phyloP scores from a whole-genome alignment of 2,329 filamentous ascomycete species.

The Sporothrix mexicana region DNA sequence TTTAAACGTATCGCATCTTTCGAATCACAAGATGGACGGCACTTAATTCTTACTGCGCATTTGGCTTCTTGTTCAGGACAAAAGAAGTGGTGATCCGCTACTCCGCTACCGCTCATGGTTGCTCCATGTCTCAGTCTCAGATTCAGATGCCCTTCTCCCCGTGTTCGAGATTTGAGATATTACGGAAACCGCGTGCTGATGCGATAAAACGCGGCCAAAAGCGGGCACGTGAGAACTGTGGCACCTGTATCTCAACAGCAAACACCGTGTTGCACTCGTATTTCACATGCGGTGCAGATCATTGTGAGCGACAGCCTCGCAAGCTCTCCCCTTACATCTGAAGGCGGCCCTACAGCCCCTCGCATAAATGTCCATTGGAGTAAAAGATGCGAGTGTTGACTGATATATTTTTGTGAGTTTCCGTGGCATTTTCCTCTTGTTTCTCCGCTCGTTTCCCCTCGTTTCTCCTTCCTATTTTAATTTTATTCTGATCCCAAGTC shows the following conservation, averaged over 20 bases:
- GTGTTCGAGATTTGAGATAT: background rate
- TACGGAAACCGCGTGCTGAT: slow-evolving; percentile 2
- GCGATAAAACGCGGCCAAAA: background rate
- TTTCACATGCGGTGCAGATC: slow-evolving; percentile 2
- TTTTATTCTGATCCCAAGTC: background rate
- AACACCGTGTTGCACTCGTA: background rate
- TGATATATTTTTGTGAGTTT: background rate
- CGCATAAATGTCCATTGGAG: background rate
- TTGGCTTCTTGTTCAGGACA: background rate
- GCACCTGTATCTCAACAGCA: background rate
- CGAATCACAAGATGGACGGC: too few species aligned
- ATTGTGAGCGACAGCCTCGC: background rate
- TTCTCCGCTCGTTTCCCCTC: background rate
- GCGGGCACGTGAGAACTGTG: slow-evolving; percentile 14
- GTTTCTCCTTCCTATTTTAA: background rate
- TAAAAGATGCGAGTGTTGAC: too few species aligned
- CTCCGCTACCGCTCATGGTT: background rate
- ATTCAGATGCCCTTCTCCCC: too few species aligned
- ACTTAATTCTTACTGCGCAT: background rate
- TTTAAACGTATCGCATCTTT: too few species aligned
- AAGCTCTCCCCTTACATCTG: background rate
- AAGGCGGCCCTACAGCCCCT: background rate
- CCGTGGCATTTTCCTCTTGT: background rate
- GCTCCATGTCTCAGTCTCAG: background rate
- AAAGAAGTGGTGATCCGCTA: background rate